Base-by-base conservation (phyloP, 306 rosid genomes). In the Gastrolobium bilobum region DNA sequence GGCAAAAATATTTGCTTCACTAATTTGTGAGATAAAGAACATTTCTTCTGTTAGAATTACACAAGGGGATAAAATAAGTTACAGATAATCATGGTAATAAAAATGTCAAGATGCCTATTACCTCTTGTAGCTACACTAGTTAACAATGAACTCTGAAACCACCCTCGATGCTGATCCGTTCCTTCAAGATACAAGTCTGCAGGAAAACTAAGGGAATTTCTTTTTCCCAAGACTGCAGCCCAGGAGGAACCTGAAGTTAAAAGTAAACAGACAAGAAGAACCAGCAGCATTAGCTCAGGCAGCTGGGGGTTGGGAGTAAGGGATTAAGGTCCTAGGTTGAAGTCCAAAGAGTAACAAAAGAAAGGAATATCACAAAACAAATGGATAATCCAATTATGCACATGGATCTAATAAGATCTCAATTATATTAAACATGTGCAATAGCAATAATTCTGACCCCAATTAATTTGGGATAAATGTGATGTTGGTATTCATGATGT, bases 101-200 rank as follows among this genome's bases (percentile, higher is more conserved):
- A 90, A 77, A 69, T 13, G 20, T 10, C 31, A 33, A 68, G 58
- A 31, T 4, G 31, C 31, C 4, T n/a, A 50, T 77, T 81, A 96
- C 99, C 99, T 89, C 81, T 91, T 6, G 98, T 93, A 61, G 99
- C 99, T 61, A 91, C 64, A 80, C 99, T 90, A 35, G 99, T 96
- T 73, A 96, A 79, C 83, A 96, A 84, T 26, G 99, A 96, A 90
- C 99, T 96, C 84, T 96, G 99, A 78, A 96, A 96, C 99, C 99
- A 96, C 58, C 99, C 99, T 71, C 98, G 95, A 84, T 96, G 99
- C 81, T 96, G 99, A 86, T 96, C 98, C 37, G 97, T 93, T 85
- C 99, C 99, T 84, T 96, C 99, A 79, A 96, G 96, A 86, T 91
- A 96, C 89, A 96, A 78, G 83, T 93, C 96, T 7, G 99, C 99